Base-by-base conservation (phyloP, 176 grass and related monocot species). In the Rhipidocladum racemiflorum region DNA sequence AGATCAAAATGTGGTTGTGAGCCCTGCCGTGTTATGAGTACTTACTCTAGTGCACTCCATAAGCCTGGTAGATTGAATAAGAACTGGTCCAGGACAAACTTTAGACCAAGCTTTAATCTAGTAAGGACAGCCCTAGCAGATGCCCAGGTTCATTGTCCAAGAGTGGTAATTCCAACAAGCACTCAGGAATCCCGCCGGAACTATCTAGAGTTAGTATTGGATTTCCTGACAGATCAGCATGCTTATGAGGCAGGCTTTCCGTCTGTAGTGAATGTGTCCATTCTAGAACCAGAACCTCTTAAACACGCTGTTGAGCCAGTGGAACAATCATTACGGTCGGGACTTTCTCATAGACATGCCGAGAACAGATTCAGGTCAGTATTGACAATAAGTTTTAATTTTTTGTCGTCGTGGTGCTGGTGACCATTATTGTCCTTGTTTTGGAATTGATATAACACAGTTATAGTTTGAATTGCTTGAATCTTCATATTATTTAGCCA, bases 311-410 rank as follows among this genome's bases (percentile, higher is more conserved):
- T 21, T 13, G 83, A 80, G 68, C 53, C 71, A 72, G 55, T 59
- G 34, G 75, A 71, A 46, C 68, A 54, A 51, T 81, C 65, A 56
- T 81, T 91, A 65, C 57, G 86, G 36, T 79, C 68, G 57, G 83
- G 40, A 62, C 72, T 75, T 77, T 86, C 92, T 76, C 71, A 60
- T 51, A 75, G 81, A 53, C 84, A 85, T 79, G 90, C 85, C 61
- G 96, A 95, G 77, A 93, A 88, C 78, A 63, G 92, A 79, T 87
- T 93, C 91, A 95, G 96, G 96, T 99, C 59, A 84, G 68, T 71
- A 50, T 21, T 77, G 64, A 68, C 20, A 28, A n/a, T 62, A 68
- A 38, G 0, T 43, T 54, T 48, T 25, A 51, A 66, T 65, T 61
- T 6, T 70, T 36, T 84, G 21, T 75, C 29, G 15, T 83, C 57